These are phyloP conservation scores for Suhomyces terraborum DNA, from an alignment of 1,139 yeast species.

Conservation along the genomic window DNA sequence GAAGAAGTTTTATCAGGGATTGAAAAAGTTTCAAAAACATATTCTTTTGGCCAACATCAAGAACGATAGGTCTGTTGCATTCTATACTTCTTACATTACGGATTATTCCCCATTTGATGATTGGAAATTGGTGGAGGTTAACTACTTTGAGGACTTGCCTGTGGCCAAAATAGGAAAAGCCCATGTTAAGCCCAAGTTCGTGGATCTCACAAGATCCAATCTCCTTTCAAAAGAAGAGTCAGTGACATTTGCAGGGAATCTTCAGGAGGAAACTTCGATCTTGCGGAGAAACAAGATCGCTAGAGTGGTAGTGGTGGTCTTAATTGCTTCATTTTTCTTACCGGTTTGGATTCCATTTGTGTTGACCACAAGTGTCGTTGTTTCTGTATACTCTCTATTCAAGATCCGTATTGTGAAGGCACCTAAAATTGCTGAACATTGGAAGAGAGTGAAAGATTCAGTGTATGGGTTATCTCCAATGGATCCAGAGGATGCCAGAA, in stretches of 20 bases:
- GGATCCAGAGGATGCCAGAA: conserved; percentile 35
- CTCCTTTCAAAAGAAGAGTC: conserved; percentile 19
- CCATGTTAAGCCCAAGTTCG: conserved; percentile 52
- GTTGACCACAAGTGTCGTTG: conserved; percentile 41
- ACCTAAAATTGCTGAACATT: conserved; percentile 33
- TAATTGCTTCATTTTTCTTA: conserved; percentile 36
- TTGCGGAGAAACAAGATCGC: conserved; percentile 33
- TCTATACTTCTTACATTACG: conserved; percentile 55
- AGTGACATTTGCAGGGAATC: conserved; percentile 26
- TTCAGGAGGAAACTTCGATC: conserved; percentile 44
- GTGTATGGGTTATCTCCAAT: conserved; percentile 38
- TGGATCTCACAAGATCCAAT: conserved; percentile 48
- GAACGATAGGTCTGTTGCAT: conserved; percentile 67
- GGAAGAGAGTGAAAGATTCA: conserved; percentile 36
- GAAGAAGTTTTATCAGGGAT: conserved; percentile 54
- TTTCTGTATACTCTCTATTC: conserved; percentile 40
- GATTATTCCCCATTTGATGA: conserved; percentile 52
- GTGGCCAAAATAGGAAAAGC: conserved; percentile 34
- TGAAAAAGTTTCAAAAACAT: conserved; percentile 57
- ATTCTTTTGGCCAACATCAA: conserved; percentile 70
- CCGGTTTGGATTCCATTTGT: conserved; percentile 60
- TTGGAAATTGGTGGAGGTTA: conserved; percentile 42
- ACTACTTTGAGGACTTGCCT: conserved; percentile 42
- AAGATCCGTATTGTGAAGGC: conserved; percentile 30
- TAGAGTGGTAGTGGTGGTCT: conserved; percentile 32